phyloP scores from a whole-genome alignment of 202 grass and related monocot genomes.

The Eragrostis tef region DNA sequence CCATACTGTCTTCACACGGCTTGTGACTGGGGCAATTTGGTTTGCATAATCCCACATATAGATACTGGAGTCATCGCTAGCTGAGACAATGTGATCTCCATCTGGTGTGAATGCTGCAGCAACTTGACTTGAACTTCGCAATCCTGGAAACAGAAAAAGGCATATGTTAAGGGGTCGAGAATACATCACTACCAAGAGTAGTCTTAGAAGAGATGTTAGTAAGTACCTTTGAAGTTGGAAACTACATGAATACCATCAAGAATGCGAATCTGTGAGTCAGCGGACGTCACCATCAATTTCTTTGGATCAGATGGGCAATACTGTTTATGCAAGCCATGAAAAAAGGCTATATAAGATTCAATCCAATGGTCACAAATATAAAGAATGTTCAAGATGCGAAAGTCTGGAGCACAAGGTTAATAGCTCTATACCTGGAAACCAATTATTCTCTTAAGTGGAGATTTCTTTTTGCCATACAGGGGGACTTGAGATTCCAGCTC shows the following conservation, averaged over 20 bases:
- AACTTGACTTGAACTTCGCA: conserved; percentile 64
- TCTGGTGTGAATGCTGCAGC: conserved; percentile 83
- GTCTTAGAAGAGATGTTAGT: conserved; percentile 21
- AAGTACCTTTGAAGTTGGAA: conserved; percentile 91
- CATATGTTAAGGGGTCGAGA: conserved; percentile 7
- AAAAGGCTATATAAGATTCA: conserved; percentile 42
- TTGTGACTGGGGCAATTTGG: conserved; percentile 57
- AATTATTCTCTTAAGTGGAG: conserved; percentile 76
- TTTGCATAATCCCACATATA: conserved; percentile 80
- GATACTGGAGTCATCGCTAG: conserved; percentile 74
- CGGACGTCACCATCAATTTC: conserved; percentile 92
- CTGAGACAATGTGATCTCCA: conserved; percentile 83
- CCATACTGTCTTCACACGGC: conserved; percentile 58
- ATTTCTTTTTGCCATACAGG: conserved; percentile 77
- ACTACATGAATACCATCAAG: conserved; percentile 80
- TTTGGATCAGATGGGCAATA: conserved; percentile 84
- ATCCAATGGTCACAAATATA: conserved; percentile 2
- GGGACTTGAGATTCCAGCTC: conserved; percentile 70
- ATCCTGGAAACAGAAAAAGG: conserved; percentile 49
- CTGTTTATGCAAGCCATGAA: conserved; percentile 50
- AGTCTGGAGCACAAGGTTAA: neutral
- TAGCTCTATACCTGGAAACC: conserved; percentile 70
- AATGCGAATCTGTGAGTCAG: conserved; percentile 81
- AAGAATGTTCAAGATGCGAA: conserved; percentile 34
- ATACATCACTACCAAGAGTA: neutral